A percentile compares a stretch with the other conserved stretches of the same genome.
phyloP scores from a whole-genome alignment of 768 basidiomycete species.

The Suillus clintonianus region DNA sequence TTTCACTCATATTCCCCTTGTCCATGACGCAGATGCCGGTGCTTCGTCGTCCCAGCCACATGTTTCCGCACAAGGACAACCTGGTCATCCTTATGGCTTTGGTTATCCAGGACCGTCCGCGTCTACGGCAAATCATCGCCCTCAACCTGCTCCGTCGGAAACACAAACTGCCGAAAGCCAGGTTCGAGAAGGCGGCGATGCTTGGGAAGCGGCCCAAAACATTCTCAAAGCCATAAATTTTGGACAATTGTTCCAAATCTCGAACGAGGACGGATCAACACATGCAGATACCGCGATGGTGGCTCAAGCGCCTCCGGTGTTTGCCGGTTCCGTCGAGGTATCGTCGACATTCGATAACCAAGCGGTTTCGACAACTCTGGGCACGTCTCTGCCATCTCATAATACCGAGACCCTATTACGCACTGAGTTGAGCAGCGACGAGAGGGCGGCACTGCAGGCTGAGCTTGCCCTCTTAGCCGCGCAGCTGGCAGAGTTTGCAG shows the following conservation, averaged over 20 bases:
- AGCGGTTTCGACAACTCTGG: slow-evolving; percentile 2
- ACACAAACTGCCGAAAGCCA: slow-evolving; percentile 15
- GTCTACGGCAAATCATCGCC: slow-evolving; percentile 25
- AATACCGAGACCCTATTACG: slow-evolving; percentile 7
- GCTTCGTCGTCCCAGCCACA: slow-evolving; percentile 38
- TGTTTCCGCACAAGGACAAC: slow-evolving; percentile 34
- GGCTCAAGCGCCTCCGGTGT: background rate
- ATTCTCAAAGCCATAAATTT: slow-evolving; percentile 81
- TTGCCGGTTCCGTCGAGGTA: background rate
- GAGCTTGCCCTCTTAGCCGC: slow-evolving; percentile 73
- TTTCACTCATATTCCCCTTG: slow-evolving; percentile 59
- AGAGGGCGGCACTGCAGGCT: slow-evolving; percentile 71
- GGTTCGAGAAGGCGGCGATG: slow-evolving; percentile 51
- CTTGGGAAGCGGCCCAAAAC: slow-evolving; percentile 77
- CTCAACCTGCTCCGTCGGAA: slow-evolving; percentile 13
- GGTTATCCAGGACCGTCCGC: slow-evolving; percentile 20
- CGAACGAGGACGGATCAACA: slow-evolving; percentile 28
- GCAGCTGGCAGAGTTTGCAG: slow-evolving; percentile 68
- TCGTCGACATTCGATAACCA: slow-evolving; percentile 5
- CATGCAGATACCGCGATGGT: slow-evolving; percentile 1
- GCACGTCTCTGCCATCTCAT: slow-evolving; percentile 2
- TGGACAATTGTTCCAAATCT: slow-evolving; percentile 47
- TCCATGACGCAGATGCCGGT: slow-evolving; percentile 29
- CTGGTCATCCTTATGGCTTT: slow-evolving; percentile 43
- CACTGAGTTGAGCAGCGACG: slow-evolving; percentile 38